These are phyloP conservation scores for Ascochyta clinopodiicola DNA, from an alignment of 2,329 filamentous ascomycete genomes.

Conservation along the genomic window DNA sequence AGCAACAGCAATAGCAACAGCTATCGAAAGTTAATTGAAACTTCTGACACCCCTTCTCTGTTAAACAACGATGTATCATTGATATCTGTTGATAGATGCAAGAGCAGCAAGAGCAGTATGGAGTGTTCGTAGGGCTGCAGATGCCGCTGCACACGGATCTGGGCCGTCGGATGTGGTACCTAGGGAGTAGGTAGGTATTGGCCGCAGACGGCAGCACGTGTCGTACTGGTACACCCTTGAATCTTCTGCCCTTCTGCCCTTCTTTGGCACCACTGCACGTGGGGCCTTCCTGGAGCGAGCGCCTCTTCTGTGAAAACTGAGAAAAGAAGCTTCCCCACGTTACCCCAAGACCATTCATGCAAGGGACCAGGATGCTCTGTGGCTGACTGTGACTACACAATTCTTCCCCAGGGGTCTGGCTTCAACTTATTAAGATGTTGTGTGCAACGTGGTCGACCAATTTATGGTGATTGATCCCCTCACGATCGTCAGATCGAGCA, in stretches of 20 bases:
- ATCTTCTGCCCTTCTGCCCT: background rate
- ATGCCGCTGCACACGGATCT: no score
- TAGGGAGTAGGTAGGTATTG: background rate
- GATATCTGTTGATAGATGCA: no score
- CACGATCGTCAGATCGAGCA: conserved; percentile 6
- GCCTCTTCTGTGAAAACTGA: background rate
- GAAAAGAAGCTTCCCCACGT: conserved; percentile 15
- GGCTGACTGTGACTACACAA: background rate
- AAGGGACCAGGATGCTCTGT: background rate
- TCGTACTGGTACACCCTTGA: background rate
- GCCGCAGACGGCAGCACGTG: background rate
- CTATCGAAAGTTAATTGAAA: no score
- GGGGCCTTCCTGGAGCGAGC: conserved; percentile 12
- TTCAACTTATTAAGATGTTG: background rate
- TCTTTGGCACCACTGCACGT: background rate
- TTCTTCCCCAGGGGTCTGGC: background rate
- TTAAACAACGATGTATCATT: no score
- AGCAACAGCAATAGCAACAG: no score
- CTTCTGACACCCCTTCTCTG: no score
- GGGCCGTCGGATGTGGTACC: no score
- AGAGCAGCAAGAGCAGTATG: no score
- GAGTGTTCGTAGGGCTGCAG: no score
- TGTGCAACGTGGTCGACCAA: background rate
- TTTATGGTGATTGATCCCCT: background rate
- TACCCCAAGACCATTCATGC: background rate